Evolutionary conservation across 495 filamentous ascomycete genomes (phyloP).

Genomic region (Platismatia glauca): DNA sequence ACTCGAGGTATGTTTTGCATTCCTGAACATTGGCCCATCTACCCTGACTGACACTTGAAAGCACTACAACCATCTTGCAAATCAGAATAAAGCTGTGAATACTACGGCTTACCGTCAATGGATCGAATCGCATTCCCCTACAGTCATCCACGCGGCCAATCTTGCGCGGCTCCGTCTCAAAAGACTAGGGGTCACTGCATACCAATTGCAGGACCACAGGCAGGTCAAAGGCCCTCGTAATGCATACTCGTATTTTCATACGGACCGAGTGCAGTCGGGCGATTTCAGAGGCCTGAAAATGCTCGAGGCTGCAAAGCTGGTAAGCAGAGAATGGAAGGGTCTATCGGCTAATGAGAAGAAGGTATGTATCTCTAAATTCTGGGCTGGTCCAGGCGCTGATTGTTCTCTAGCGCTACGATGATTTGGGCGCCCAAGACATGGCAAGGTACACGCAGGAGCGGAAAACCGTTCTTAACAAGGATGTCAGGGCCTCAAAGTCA

Average conservation of each 20-base stretch:
- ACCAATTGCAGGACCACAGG: slow-evolving; percentile 48
- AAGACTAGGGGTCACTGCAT: slow-evolving; percentile 21
- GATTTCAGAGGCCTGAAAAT: slow-evolving; percentile 36
- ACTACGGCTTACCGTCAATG: slow-evolving; percentile 44
- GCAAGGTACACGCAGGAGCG: slow-evolving; percentile 21
- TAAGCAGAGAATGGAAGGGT: slow-evolving; percentile 49
- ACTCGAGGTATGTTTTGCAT: slow-evolving; percentile 32
- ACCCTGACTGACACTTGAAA: slow-evolving; percentile 20
- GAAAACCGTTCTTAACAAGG: slow-evolving; percentile 23
- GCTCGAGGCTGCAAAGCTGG: slow-evolving; percentile 25
- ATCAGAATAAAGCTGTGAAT: slow-evolving; percentile 39
- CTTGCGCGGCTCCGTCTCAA: slow-evolving; percentile 46
- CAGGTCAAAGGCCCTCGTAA: slow-evolving; percentile 38
- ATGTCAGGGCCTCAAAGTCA: background rate
- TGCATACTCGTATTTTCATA: slow-evolving; percentile 39
- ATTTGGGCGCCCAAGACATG: slow-evolving; percentile 15
- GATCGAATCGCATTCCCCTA: slow-evolving; percentile 48
- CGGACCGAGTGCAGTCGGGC: slow-evolving; percentile 37
- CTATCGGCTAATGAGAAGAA: slow-evolving; percentile 44
- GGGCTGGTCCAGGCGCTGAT: background rate
- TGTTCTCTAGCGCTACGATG: slow-evolving; percentile 15
- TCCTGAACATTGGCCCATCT: background rate
- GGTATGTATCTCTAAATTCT: slow-evolving; percentile 30
- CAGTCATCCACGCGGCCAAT: slow-evolving; percentile 55
- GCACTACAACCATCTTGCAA: slow-evolving; percentile 44